phyloP scores from a whole-genome alignment of 257 asterid genomes.

The Ophiorrhiza pumila region DNA sequence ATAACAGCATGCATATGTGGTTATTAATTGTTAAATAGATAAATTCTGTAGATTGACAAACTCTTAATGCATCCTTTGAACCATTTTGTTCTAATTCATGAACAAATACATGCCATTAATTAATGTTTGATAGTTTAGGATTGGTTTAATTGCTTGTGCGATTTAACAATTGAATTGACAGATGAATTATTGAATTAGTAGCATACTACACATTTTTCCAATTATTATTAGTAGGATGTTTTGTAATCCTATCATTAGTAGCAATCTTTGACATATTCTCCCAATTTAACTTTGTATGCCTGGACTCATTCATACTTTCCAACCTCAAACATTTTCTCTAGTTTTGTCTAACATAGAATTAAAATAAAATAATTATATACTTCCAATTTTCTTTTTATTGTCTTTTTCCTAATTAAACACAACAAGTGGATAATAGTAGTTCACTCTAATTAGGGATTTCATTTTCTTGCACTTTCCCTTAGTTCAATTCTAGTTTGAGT shows the following conservation, averaged over 20 bases:
- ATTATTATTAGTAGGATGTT: not conserved
- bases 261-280: conserved; percentile 13
- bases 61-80: not conserved
- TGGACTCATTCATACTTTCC: conserved; percentile 11
- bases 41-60: not conserved
- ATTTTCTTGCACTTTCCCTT: too few species aligned
- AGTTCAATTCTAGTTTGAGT: too few species aligned
- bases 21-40: not conserved
- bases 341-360: not conserved
- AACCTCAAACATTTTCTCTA: not conserved
- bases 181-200: too few species aligned
- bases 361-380: not conserved
- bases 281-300: not conserved
- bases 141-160: too few species aligned
- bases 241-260: not conserved
- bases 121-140: too few species aligned
- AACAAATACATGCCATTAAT: too few species aligned
- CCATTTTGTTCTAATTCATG: too few species aligned
- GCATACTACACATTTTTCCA: too few species aligned
- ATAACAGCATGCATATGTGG: too few species aligned
- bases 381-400: not conserved
- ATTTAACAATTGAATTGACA: too few species aligned
- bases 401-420: not conserved
- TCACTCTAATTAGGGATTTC: too few species aligned
- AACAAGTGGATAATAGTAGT: not conserved